Evolutionary conservation across 176 grass and related monocot genomes (phyloP).

Genomic region (Rhipidocladum racemiflorum): DNA sequence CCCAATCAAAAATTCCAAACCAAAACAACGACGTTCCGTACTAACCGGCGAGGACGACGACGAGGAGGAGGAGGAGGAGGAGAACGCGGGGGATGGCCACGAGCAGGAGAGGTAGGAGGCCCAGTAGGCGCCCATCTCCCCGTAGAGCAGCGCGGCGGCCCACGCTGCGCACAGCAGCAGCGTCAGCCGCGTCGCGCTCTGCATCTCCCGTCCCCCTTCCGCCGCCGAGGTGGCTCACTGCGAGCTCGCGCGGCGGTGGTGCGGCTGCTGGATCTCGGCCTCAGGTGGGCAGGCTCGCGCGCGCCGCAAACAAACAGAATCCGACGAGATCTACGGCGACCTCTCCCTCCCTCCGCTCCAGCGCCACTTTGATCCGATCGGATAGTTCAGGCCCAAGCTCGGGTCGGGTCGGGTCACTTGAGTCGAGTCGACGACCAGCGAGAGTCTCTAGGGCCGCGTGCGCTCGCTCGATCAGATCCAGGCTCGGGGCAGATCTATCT

Average conservation of each 20-base stretch:
- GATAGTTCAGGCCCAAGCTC: not conserved
- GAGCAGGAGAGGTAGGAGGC: constrained; percentile 71
- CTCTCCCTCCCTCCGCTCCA: no score
- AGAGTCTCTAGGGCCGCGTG: no score
- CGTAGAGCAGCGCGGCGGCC: constrained; percentile 73
- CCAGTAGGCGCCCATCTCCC: constrained; percentile 88
- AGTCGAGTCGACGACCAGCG: no score
- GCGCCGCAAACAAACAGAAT: not conserved
- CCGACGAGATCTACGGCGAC: not conserved
- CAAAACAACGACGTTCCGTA: not conserved
- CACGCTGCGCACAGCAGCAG: constrained; percentile 80
- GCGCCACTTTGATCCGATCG: not conserved
- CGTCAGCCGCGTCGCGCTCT: constrained; percentile 69
- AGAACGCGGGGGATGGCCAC: constrained; percentile 49
- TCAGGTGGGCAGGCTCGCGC: not conserved
- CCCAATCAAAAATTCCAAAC: not conserved
- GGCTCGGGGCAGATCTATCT: no score
- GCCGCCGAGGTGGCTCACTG: not conserved
- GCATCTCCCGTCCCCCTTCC: constrained; percentile 25
- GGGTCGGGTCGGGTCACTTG: not conserved
- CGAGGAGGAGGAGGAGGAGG: constrained; percentile 27
- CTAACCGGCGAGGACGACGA: constrained; percentile 38
- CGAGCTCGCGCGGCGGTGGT: not conserved
- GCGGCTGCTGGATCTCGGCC: not conserved
- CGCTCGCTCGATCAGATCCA: no score